Evolutionary conservation across 2,329 filamentous ascomycete species (phyloP), one percentile per base, ranked within the genome.

Genomic region (Aspergillus tanneri): DNA sequence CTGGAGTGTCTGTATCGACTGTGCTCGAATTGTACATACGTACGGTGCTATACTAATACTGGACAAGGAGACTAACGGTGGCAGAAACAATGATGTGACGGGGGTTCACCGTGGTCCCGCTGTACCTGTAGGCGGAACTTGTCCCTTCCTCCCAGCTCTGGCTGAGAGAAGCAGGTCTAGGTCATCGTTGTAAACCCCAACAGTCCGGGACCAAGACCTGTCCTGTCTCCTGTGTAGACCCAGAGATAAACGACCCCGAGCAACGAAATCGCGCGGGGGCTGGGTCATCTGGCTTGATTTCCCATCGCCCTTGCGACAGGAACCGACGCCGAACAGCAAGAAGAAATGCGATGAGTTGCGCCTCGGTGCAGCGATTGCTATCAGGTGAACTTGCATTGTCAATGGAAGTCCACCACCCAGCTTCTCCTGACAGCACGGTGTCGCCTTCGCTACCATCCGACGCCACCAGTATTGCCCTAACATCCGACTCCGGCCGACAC

Each of bases 71-170:
- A 35, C 34, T 45, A 25, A 45, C 43, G 8, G 22, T 12, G 8
- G 8, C 37, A 60, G 59, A 64, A 64, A 55, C 61, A 64, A 56
- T 54, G 58, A 45, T 64, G 61, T 46, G 61, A 63, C 27, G 61
- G 61, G 4, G 50, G 40, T 3, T 23, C 43, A 5, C 61, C 61
- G 6, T 64, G 61, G 21, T 55, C 58, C 9, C 59, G 61, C 21
- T 64, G 61, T 35, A 52, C 52, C 18, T 54, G 61, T 59, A 57
- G 19, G 28, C 12, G 19, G 27, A 24, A 37, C 28, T n/a, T 12
- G 9, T 22, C n/a, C 30, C 12, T n/a, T 9, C 11, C 27, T 30
- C 3, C 5, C 9, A 12, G 7, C 5, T 35, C 9, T 22, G 14
- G 39, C 27, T 10, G 22, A 34, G 19, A 23, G n/a, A 27, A 27